phyloP scores from a whole-genome alignment of 768 basidiomycete genomes.

The Trametes coccinea region DNA sequence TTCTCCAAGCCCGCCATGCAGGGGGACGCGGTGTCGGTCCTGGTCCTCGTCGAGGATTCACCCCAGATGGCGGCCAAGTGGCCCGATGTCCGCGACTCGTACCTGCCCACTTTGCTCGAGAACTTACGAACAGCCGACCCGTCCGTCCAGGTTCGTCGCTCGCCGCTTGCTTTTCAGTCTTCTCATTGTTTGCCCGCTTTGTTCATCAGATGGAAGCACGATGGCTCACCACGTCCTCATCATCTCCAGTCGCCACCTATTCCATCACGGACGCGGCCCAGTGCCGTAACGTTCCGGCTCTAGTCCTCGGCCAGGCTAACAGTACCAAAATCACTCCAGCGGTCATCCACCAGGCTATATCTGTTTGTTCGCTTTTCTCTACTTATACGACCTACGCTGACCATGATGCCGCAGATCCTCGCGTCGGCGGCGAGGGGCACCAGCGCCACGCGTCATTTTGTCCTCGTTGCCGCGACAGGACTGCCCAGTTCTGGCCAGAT shows the following conservation, averaged over 20 bases:
- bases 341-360: constrained; percentile 23
- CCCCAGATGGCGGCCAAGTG: constrained; percentile 27
- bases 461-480: constrained; percentile 54
- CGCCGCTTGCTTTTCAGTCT: constrained; percentile 2
- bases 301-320: constrained; percentile 19
- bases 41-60: constrained; percentile 34
- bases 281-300: constrained; percentile 21
- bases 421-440: constrained; percentile 4
- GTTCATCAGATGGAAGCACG: constrained; percentile 29
- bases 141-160: constrained; percentile 25
- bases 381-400: not conserved
- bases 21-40: constrained; percentile 29
- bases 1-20: constrained; percentile 26
- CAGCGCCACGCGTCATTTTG: constrained; percentile 46
- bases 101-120: constrained; percentile 30
- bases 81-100: constrained; percentile 28
- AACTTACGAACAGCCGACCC: constrained; percentile 27
- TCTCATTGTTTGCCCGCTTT: constrained; percentile 13
- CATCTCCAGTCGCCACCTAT: constrained; percentile 14
- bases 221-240: constrained; percentile 28
- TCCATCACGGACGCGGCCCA: constrained; percentile 11
- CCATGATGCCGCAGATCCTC: constrained; percentile 14
- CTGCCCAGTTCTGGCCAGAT: constrained; percentile 12
- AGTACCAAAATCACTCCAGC: constrained; percentile 22
- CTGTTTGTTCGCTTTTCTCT: constrained; percentile 14